Conservation (phyloP, 129 eudicot genomes). For the Dittrichia graveolens region DNA sequence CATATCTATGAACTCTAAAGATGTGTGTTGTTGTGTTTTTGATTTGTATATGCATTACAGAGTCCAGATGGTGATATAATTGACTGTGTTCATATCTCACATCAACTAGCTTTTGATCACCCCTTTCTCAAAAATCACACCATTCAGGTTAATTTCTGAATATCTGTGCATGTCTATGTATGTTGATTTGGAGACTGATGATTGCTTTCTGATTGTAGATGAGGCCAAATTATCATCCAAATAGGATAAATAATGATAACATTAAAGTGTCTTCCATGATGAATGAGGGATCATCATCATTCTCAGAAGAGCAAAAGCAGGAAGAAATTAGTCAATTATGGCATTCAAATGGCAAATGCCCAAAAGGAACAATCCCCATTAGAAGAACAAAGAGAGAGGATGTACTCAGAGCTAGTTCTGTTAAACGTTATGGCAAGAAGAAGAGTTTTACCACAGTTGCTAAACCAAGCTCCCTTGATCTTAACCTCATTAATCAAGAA, state of each 20-base stretch:
- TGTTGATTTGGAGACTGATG: not conserved
- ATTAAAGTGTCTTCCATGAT: constrained; percentile 37
- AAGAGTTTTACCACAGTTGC: constrained; percentile 38
- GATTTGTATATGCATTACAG: constrained; percentile 34
- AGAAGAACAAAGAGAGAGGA: constrained; percentile 81
- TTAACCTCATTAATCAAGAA: constrained; percentile 50
- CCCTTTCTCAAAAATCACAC: constrained; percentile 73
- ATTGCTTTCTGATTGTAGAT: constrained; percentile 33
- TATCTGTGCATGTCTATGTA: not conserved
- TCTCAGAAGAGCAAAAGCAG: constrained; percentile 14
- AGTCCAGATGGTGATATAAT: constrained; percentile 85
- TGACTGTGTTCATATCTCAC: constrained; percentile 68
- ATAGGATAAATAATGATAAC: constrained; percentile 52
- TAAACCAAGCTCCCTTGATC: constrained; percentile 62
- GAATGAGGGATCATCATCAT: constrained; percentile 20
- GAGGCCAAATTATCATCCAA: constrained; percentile 78
- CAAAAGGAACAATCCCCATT: constrained; percentile 68
- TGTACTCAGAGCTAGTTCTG: constrained; percentile 69
- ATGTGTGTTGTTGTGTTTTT: not conserved
- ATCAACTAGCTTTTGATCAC: constrained; percentile 91
- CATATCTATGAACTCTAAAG: not conserved
- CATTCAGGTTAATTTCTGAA: constrained; percentile 50
- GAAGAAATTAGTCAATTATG: constrained; percentile 57
- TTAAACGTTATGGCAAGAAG: constrained; percentile 68
- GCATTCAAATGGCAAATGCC: constrained; percentile 69